Evolutionary conservation across 83 land plant genomes (phyloP).

Genomic region (Larix sibirica): DNA sequence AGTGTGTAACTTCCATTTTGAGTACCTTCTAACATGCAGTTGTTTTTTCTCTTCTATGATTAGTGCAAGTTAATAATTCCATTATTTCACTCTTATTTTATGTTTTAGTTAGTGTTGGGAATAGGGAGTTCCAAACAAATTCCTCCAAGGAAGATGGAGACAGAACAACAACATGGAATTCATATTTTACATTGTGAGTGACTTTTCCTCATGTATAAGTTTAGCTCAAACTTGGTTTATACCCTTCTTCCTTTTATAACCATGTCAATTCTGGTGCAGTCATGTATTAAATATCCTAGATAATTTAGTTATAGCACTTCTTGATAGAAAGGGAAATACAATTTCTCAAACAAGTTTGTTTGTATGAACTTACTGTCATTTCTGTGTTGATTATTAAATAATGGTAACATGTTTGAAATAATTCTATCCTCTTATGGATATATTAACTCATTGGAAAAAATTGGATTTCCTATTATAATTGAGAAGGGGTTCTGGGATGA

Average conservation of each 20-base stretch:
- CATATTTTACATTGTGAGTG: no score
- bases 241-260: no score
- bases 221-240: no score
- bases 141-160: no score
- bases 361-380: not conserved
- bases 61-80: not conserved
- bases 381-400: not conserved
- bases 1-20: not conserved
- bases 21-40: not conserved
- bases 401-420: not conserved
- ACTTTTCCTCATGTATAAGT: no score
- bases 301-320: not conserved
- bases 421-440: not conserved
- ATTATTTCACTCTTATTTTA: no score
- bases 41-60: not conserved
- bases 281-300: no score
- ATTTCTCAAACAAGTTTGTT: slow-evolving; percentile 29
- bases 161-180: no score
- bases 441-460: not conserved
- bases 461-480: not conserved
- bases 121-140: no score
- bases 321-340: not conserved
- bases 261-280: no score
- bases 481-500: no score
- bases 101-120: no score